Base-by-base conservation (phyloP, 1,284 basidiomycete species). In the Lentinus polychrous region DNA sequence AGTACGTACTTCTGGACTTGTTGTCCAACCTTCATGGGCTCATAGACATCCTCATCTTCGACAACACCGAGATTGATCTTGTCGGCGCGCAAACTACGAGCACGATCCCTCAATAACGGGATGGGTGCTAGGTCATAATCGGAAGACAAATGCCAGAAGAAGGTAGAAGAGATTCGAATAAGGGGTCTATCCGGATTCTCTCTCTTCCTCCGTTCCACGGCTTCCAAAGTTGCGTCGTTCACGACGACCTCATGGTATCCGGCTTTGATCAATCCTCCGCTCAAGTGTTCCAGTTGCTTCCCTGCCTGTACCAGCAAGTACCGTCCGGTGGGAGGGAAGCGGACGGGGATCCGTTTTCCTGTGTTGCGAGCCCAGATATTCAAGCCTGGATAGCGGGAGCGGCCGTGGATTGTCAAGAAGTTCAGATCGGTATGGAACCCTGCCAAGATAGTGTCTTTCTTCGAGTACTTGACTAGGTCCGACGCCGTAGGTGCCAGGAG, bases 291-390 rank as follows among this genome's bases (percentile, higher is more conserved):
- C 7, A 95, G 76, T 62, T 95, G 92, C 65, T 92, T 94, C 38
- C 91, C 93, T 2, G 92, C 91, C 66, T 96, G 92, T 0, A 94
- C 83, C 12, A 89, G 75, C 32, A 89, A 72, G 57, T 83, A 83
- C 44, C 79, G 76, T 6, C 85, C 86, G 22, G 75, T 79, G 0
- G 81, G 69, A 0, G 84, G 91, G 46, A 95, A 91, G 58, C 75
- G 79, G 23, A 94, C 91, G 2, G 83, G 72, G 51, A 95, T 91
- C 10, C 89, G 81, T 64, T 88, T 91, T 20, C 92, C 92, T 0
- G 86, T 83, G 60, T 96, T 95, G 20, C 92, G 76, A 2, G 91
- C 92, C 92, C 92, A 94, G 45, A 95, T 87, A 62, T 94, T 79
- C 39, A 92, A 69, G 11, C 88, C 89, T 1, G 88, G 86, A 61